These are phyloP conservation scores for Cryptococcus hybrid DNA, from an alignment of 1,284 basidiomycete species.

Conservation along the genomic window DNA sequence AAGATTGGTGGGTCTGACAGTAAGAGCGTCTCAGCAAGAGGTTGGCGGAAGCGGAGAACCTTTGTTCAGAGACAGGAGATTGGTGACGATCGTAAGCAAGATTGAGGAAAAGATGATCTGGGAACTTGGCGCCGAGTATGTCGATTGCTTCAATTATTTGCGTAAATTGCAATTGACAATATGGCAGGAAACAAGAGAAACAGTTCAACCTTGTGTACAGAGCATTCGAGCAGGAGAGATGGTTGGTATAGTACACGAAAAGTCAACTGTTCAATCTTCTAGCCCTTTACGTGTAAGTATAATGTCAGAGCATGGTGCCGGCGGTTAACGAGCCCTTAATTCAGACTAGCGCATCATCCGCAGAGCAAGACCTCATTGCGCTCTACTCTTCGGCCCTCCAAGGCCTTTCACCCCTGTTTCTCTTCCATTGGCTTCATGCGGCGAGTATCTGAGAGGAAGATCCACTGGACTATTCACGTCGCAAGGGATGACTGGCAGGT, in stretches of 20 bases:
- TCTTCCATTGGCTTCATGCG: constrained; percentile 23
- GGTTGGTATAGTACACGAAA: constrained; percentile 56
- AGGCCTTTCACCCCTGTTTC: constrained; percentile 53
- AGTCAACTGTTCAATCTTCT: constrained; percentile 43
- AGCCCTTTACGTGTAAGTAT: constrained; percentile 45
- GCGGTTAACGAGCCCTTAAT: not conserved
- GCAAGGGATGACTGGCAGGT: constrained; percentile 61
- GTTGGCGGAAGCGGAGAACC: constrained; percentile 21
- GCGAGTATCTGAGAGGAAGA: constrained; percentile 57
- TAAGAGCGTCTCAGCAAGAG: constrained; percentile 54
- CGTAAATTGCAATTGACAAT: constrained; percentile 10
- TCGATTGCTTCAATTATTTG: constrained; percentile 11
- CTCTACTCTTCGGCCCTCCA: constrained; percentile 67
- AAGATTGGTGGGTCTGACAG: constrained; percentile 66
- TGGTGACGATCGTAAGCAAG: constrained; percentile 64
- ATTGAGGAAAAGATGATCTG: constrained; percentile 70
- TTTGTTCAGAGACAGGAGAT: constrained; percentile 60
- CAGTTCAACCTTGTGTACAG: constrained; percentile 58
- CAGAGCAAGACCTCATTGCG: constrained; percentile 62
- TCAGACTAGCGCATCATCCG: constrained; percentile 54
- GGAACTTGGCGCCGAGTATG: constrained; percentile 63
- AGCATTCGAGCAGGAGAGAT: constrained; percentile 62
- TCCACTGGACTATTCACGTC: constrained; percentile 60
- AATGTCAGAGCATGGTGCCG: not conserved
- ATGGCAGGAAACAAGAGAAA: constrained; percentile 55